Evolutionary conservation across 371 early-diverging fungal genomes (phyloP).

Genomic region (Antonospora locustae): DNA sequence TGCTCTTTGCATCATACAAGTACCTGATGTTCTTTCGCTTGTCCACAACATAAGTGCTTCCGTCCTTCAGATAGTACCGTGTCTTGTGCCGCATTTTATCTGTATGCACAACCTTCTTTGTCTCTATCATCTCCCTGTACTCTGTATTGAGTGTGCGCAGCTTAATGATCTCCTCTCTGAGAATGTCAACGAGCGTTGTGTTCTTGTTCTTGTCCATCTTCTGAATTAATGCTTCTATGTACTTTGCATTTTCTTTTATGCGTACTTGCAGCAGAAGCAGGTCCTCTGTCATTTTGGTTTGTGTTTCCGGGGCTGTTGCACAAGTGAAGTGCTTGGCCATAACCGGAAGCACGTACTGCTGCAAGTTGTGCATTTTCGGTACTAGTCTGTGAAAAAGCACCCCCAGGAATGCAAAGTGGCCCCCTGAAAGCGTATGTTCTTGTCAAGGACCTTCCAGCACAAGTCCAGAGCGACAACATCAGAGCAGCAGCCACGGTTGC

Average conservation of each 20-base stretch:
- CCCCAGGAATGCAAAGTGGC: no score
- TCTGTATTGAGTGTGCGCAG: slow-evolving; percentile 47
- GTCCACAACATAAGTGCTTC: slow-evolving; percentile 52
- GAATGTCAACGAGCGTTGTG: slow-evolving; percentile 39
- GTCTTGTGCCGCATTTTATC: slow-evolving; percentile 44
- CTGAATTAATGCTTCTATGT: slow-evolving; percentile 43
- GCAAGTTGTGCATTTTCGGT: no score
- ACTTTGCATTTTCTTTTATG: slow-evolving; percentile 48
- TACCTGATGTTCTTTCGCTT: slow-evolving; percentile 51
- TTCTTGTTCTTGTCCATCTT: slow-evolving; percentile 43
- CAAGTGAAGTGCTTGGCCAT: no score
- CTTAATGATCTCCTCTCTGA: slow-evolving; percentile 52
- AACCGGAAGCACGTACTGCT: no score
- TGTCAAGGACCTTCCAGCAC: slow-evolving; percentile 33
- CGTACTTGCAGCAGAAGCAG: no score
- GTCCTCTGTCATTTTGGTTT: no score
- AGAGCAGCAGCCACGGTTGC: slow-evolving; percentile 61
- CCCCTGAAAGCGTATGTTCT: slow-evolving; percentile 11
- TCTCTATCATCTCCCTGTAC: slow-evolving; percentile 37
- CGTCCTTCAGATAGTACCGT: slow-evolving; percentile 54
- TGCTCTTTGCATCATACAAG: slow-evolving; percentile 52
- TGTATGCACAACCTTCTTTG: slow-evolving; percentile 51
- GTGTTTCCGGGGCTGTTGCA: no score
- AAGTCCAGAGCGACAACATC: slow-evolving; percentile 43
- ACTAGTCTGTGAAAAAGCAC: no score